These are phyloP conservation scores for Dictyostelium firmibasis DNA, from an alignment of 78 protist species.

Conservation along the genomic window DNA sequence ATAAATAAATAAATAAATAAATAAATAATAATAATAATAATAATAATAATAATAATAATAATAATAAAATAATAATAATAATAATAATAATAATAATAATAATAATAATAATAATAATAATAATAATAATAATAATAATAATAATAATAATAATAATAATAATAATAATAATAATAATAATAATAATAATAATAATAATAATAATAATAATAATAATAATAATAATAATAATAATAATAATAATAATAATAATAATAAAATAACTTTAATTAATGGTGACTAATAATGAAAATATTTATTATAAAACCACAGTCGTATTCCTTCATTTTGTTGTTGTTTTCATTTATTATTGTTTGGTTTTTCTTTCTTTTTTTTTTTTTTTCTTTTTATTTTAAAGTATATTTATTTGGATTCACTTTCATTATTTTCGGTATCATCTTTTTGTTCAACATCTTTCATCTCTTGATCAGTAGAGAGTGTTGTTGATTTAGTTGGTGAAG, in stretches of 20 bases:
- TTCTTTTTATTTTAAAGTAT: neutral
- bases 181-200: no score
- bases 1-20: neutral
- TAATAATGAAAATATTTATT: neutral
- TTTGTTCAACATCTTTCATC: conserved; percentile 29
- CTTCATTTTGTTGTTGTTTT: neutral
- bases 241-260: no score
- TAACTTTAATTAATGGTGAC: neutral
- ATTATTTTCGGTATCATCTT: neutral
- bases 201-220: no score
- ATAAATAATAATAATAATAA: no score
- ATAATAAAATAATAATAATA: no score
- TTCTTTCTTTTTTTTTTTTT: neutral
- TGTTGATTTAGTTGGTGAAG: neutral
- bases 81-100: no score
- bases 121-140: no score
- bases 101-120: no score
- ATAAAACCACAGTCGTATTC: neutral
- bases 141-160: no score
- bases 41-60: no score
- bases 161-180: no score
- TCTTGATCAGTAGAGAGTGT: conserved; percentile 19
- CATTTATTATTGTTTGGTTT: neutral
- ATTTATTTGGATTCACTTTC: neutral
- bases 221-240: no score